Base-by-base conservation (phyloP, 441 rosid genomes). In the Sinapis alba region DNA sequence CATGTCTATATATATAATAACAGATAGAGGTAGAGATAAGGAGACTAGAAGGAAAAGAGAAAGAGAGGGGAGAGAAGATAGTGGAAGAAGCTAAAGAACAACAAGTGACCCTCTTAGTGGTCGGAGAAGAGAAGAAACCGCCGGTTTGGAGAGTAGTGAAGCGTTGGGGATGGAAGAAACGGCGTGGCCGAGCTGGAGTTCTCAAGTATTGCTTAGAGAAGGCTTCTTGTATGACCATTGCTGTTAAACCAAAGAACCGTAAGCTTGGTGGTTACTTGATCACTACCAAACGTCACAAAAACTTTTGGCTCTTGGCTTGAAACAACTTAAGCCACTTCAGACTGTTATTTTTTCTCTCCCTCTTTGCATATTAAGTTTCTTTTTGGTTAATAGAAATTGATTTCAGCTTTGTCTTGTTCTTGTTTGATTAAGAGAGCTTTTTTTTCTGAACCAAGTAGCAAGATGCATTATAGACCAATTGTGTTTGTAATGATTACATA, bases 281-380 rank as follows among this genome's bases (percentile, higher is more conserved):
- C 84, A 92, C 97, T 77, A 94, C 99, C 9, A 94, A 90, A 69
- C 91, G 98, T 54, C 99, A 92, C 79, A 94, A 85, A 73, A 97
- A 94, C 77, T 94, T 94, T 84, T 92, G 98, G 99, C 96, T 92
- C 72, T 85, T 94, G 73, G 98, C 98, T 72, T 89, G 69, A 79
- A 20, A 19, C 2, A 6, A 6, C 15, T 26, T 7, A 34, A 58
- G 26, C 65, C 24, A 65, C 7, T 43, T 13, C n/a, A 62, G 62
- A n/a, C 13, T 21, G 16, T 0, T n/a, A 11, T 11, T 18, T 23
- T 34, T 19, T 16, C 12, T 57, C 24, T 16, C 36, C n/a, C n/a
- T 13, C 26, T 62, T 63, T 9, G n/a, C 56, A 69, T 41, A 19
- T 62, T 23, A 2, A 38, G 15, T 10, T 34, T 26, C 4, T 13